Base-by-base conservation (phyloP, 805 yeast genomes). In the Yamadazyma insecticola region DNA sequence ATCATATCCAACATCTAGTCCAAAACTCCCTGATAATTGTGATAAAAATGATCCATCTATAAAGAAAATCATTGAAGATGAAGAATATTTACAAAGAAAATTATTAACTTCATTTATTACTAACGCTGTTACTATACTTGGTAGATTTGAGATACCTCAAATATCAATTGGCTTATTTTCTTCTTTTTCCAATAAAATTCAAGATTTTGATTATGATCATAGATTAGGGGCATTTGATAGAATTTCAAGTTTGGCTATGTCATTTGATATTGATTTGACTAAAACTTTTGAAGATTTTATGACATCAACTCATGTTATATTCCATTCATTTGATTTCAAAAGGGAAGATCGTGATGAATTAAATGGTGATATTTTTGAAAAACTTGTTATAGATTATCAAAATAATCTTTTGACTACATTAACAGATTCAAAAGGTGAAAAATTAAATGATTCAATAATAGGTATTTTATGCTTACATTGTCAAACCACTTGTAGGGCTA, bases 211-310 rank as follows among this genome's bases (percentile, higher is more conserved):
- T 3, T 24, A 27, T 14, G 9, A 2, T 21, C 33, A 18, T 13
- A 21, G 30, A 24, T 26, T 35, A 27, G 6, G 20, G 1, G 57
- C 48, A 5, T 20, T 40, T 35, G 60, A 39, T 27, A 54, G 60
- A 35, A 49, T 36, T 16, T 41, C 41, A 24, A 60, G 51, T 32
- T 59, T 87, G 37, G 70, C 82, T 1, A 47, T 65, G 19, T 75
- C 92, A 3, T 74, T 72, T 54, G 97, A 89, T 53, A 48, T 86
- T 30, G 75, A 80, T 31, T 57, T 78, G 9, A 57, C 55, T n/a
- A 45, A 47, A 1, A 53, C 55, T 14, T 67, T 80, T 26, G 38
- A 43, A 2, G 42, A 57, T 46, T 46, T 47, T 66, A 24, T 57
- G 6, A 44, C 50, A 3, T 63, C 63, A 20, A 54, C 78, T 2